These are phyloP conservation scores for Hortaea werneckii DNA, from an alignment of 2,329 filamentous ascomycete genomes.

Conservation along the genomic window DNA sequence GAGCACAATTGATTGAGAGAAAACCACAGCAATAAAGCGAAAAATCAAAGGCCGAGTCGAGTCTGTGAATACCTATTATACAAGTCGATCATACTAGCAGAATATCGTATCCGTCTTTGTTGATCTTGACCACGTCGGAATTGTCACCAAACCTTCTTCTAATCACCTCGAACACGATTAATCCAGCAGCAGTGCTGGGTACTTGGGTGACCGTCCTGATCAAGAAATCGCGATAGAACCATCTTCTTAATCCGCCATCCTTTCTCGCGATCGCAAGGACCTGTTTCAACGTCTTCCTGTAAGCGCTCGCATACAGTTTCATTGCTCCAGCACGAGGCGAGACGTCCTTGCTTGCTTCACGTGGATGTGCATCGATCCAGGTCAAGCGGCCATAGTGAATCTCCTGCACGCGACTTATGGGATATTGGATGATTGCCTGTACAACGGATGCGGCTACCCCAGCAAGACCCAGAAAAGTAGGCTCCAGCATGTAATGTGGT, in stretches of 20 bases:
- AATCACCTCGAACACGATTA: conserved; percentile 71
- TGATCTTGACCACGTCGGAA: conserved; percentile 53
- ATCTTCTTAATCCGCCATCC: conserved; percentile 47
- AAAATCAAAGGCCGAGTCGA: too few species aligned
- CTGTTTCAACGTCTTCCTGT: conserved; percentile 55
- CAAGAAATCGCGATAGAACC: conserved; percentile 64
- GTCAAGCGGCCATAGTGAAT: conserved; percentile 65
- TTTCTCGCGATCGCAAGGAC: conserved; percentile 50
- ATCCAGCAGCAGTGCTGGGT: conserved; percentile 63
- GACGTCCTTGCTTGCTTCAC: not conserved
- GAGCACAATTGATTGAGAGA: too few species aligned
- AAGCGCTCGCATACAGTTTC: conserved; percentile 59
- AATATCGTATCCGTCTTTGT: conserved; percentile 62
- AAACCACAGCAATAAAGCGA: too few species aligned
- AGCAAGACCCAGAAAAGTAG: conserved; percentile 58
- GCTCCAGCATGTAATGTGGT: conserved; percentile 67
- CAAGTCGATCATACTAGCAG: conserved; percentile 39
- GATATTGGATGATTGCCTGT: conserved; percentile 62
- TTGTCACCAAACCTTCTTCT: conserved; percentile 60
- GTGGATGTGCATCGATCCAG: conserved; percentile 51
- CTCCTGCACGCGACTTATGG: conserved; percentile 59
- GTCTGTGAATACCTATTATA: too few species aligned
- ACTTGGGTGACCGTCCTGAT: conserved; percentile 63
- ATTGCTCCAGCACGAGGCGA: conserved; percentile 36
- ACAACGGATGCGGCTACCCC: conserved; percentile 58